These are phyloP conservation scores for Globisporangium mamillatum DNA, from an alignment of 352 stramenopile species.

Conservation along the genomic window DNA sequence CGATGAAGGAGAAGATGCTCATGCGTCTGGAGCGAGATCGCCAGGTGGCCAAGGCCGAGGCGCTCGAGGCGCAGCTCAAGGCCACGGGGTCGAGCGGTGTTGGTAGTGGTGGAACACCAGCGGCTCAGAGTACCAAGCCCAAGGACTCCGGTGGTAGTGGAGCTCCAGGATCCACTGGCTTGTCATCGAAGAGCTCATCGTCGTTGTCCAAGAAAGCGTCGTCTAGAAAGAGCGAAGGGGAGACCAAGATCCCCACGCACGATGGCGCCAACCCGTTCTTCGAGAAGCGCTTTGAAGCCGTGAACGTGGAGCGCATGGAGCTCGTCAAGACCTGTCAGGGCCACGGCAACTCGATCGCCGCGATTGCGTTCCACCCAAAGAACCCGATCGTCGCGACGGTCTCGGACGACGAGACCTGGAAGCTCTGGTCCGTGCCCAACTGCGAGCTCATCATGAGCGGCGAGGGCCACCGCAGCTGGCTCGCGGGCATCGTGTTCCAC, in stretches of 20 bases:
- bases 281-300: slow-evolving; percentile 69
- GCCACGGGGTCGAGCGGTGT: slow-evolving; percentile 22
- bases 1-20: slow-evolving; percentile 98
- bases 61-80: slow-evolving; percentile 87
- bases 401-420: slow-evolving; percentile 94
- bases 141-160: slow-evolving; percentile 9
- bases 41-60: slow-evolving; percentile 83
- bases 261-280: slow-evolving; percentile 70
- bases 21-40: slow-evolving; percentile 93
- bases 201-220: slow-evolving; percentile 13
- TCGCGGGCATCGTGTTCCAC: slow-evolving; percentile 90
- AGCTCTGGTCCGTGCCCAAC: slow-evolving; percentile 91
- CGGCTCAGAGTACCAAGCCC: slow-evolving; percentile 5
- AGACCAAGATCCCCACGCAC: slow-evolving; percentile 62
- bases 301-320: slow-evolving; percentile 72
- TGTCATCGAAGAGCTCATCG: slow-evolving; percentile 23
- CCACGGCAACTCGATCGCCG: slow-evolving; percentile 89
- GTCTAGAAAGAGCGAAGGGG: slow-evolving; percentile 29
- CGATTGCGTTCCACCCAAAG: slow-evolving; percentile 91
- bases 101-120: neutral
- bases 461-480: slow-evolving; percentile 91
- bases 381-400: slow-evolving; percentile 91
- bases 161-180: slow-evolving; percentile 2
- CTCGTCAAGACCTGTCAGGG: slow-evolving; percentile 87
- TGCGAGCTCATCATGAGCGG: slow-evolving; percentile 95